Conservation (phyloP, 2,329 filamentous ascomycete genomes). For the Stemphylium lycopersici region DNA sequence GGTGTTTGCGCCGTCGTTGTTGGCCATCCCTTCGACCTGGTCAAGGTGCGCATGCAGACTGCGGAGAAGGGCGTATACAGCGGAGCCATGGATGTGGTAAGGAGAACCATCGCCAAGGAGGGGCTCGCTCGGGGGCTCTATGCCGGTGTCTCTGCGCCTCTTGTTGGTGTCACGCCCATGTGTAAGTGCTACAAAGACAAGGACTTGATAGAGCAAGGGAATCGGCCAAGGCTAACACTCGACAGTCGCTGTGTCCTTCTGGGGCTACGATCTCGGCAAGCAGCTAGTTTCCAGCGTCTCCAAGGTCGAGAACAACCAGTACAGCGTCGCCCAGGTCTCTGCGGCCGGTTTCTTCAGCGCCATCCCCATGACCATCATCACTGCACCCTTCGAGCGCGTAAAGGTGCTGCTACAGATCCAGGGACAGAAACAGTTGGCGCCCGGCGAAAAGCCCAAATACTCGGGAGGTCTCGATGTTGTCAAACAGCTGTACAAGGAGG, state of each 20-base stretch:
- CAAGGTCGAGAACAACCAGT: constrained; percentile 70
- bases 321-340: constrained; percentile 85
- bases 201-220: background rate
- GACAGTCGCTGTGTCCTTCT: constrained; percentile 70
- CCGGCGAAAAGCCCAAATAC: constrained; percentile 93
- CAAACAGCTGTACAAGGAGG: constrained; percentile 88
- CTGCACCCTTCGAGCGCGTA: constrained; percentile 98
- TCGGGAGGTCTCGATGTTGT: constrained; percentile 87
- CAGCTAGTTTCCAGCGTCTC: constrained; percentile 75
- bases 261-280: constrained; percentile 95
- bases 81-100: constrained; percentile 88
- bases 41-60: constrained; percentile 97
- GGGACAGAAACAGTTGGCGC: constrained; percentile 82
- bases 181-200: constrained; percentile 66
- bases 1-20: constrained; percentile 93
- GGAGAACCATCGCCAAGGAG: constrained; percentile 85
- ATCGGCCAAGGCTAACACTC: constrained; percentile 8
- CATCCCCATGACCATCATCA: constrained; percentile 96
- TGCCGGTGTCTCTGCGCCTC: constrained; percentile 92
- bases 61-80: constrained; percentile 92
- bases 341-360: constrained; percentile 93
- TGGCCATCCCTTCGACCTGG: constrained; percentile 93
- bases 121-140: constrained; percentile 82
- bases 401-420: constrained; percentile 99
- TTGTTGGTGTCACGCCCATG: constrained; percentile 98